These are phyloP conservation scores for Sarocladiaceae sp. DNA, from an alignment of 2,329 filamentous ascomycete genomes.

Conservation along the genomic window DNA sequence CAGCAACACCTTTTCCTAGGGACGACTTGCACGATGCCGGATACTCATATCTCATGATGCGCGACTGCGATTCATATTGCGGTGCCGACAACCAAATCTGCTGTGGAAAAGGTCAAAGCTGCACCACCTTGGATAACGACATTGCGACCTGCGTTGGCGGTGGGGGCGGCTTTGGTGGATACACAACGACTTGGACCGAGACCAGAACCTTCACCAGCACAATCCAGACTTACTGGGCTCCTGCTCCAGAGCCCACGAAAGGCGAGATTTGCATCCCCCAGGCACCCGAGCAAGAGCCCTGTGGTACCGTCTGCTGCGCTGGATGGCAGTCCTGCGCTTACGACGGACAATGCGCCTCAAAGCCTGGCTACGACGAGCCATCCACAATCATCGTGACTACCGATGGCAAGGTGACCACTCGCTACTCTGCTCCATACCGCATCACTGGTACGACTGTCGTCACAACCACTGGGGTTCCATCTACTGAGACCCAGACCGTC, in stretches of 20 bases:
- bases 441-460: slow-evolving; percentile 48
- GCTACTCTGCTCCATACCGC: slow-evolving; percentile 45
- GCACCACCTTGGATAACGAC: slow-evolving; percentile 42
- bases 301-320: slow-evolving; percentile 65
- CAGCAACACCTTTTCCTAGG: slow-evolving; percentile 43
- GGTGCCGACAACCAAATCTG: slow-evolving; percentile 50
- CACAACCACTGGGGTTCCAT: slow-evolving; percentile 29
- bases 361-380: slow-evolving; percentile 39
- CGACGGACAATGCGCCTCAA: slow-evolving; percentile 50
- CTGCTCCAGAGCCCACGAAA: slow-evolving; percentile 36
- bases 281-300: slow-evolving; percentile 51
- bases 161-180: slow-evolving; percentile 28
- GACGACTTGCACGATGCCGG: slow-evolving; percentile 42
- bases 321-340: slow-evolving; percentile 61
- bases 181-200: slow-evolving; percentile 55
- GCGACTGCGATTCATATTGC: slow-evolving; percentile 47
- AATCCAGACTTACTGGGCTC: slow-evolving; percentile 42
- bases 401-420: slow-evolving; percentile 44
- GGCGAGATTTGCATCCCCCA: slow-evolving; percentile 44
- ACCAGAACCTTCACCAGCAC: slow-evolving; percentile 56
- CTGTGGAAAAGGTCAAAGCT: slow-evolving; percentile 42
- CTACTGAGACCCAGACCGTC: slow-evolving; percentile 40
- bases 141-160: slow-evolving; percentile 42
- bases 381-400: slow-evolving; percentile 38
- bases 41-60: slow-evolving; percentile 43